A percentile compares a stretch with the other conserved stretches of the same genome.
Evolutionary conservation across 805 yeast genomes (phyloP).

Genomic region (Lipomyces lipofer): DNA sequence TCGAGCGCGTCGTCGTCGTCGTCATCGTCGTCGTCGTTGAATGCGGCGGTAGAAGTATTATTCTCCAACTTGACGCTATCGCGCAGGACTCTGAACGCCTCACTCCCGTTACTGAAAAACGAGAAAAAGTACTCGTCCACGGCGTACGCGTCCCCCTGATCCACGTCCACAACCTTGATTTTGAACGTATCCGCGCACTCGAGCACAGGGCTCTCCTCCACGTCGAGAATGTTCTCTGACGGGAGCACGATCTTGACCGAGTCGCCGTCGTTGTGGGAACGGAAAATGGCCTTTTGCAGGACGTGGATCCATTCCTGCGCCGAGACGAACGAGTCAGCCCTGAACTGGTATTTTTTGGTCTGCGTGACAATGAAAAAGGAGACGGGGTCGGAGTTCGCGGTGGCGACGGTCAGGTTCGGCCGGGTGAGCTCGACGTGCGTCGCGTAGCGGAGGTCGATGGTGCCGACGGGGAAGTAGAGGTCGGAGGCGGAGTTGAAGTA

Average conservation of each 20-base stretch:
- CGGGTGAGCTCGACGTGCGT: constrained; percentile 55
- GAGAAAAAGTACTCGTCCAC: constrained; percentile 71
- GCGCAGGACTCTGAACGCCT: constrained; percentile 36
- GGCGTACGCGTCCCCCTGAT: constrained; percentile 50
- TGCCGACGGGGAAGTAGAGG: constrained; percentile 76
- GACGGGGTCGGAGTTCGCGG: constrained; percentile 36
- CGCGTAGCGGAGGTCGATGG: constrained; percentile 70
- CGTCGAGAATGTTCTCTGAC: constrained; percentile 60
- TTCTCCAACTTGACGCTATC: not conserved
- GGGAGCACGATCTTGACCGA: constrained; percentile 81
- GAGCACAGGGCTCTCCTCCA: constrained; percentile 57
- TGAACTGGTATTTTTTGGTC: constrained; percentile 55
- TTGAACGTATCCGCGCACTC: constrained; percentile 58
- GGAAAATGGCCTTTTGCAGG: constrained; percentile 74
- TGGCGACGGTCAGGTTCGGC: constrained; percentile 16
- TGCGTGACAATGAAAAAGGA: constrained; percentile 61
- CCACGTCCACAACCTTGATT: constrained; percentile 57
- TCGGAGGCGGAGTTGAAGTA: constrained; percentile 73
- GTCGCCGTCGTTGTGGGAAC: constrained; percentile 66
- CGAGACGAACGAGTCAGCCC: constrained; percentile 67
- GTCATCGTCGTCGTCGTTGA: constrained; percentile 7
- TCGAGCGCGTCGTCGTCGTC: constrained; percentile 14
- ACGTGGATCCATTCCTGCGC: constrained; percentile 81
- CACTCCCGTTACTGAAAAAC: constrained; percentile 57
- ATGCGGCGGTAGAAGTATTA: not conserved